Evolutionary conservation across 371 early-diverging fungal species (phyloP).

Genomic region (Apophysomyces variabilis): DNA sequence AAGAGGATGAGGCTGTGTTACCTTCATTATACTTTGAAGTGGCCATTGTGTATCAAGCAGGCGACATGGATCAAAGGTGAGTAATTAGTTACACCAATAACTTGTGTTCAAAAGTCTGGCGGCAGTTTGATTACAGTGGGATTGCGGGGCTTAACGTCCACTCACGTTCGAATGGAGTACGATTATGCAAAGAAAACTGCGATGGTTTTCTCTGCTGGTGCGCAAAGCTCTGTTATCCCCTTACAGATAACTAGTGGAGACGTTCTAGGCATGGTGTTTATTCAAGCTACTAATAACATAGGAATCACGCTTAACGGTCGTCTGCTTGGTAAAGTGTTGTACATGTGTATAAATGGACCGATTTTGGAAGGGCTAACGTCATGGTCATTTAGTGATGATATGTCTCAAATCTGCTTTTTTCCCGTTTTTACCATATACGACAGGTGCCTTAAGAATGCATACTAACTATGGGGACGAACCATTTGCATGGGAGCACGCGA

Average conservation of each 20-base stretch:
- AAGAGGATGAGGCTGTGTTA: conserved; percentile 10
- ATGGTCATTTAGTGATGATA: conserved; percentile 11
- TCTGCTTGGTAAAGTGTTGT: conserved; percentile 13
- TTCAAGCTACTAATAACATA: neutral
- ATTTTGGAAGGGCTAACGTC: neutral
- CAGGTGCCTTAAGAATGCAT: conserved; percentile 19
- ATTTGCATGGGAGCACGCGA: conserved; percentile 23
- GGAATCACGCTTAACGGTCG: conserved; percentile 19
- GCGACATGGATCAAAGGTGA: conserved; percentile 16
- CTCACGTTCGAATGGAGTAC: conserved; percentile 26
- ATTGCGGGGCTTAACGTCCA: conserved; percentile 20
- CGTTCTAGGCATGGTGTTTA: conserved; percentile 28
- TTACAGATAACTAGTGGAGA: conserved; percentile 34
- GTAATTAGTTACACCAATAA: neutral
- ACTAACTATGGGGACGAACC: conserved; percentile 26
- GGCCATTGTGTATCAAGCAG: conserved; percentile 17
- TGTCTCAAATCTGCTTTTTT: conserved; percentile 11
- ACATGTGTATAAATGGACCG: neutral
- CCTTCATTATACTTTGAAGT: conserved; percentile 48
- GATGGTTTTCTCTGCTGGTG: neutral
- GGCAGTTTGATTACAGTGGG: conserved; percentile 27
- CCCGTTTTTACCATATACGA: conserved; percentile 21
- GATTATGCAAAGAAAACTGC: neutral
- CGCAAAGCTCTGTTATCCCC: conserved; percentile 5
- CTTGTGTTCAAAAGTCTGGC: neutral